Percentiles rank a stretch among this genome's conserved stretches.
phyloP scores from a whole-genome alignment of 179 eudicot species.

The Beta lomatogona region DNA sequence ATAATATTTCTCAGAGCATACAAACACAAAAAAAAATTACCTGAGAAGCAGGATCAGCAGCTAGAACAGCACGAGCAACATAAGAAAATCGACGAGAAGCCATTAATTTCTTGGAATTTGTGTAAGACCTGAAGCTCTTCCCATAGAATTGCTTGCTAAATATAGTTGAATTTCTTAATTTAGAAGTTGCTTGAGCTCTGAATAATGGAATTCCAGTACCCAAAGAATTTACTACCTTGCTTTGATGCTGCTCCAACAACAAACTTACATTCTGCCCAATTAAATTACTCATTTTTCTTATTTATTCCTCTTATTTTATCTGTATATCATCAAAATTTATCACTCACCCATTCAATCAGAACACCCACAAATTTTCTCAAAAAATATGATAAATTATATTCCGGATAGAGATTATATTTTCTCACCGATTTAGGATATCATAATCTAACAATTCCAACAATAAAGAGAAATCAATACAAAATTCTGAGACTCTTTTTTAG shows the following conservation, averaged over 20 bases:
- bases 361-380: not conserved
- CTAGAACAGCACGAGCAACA: constrained; percentile 68
- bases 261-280: constrained; percentile 56
- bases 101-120: constrained; percentile 38
- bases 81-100: constrained; percentile 35
- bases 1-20: too few relatives aligned
- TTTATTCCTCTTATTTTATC: not conserved
- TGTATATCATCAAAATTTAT: not conserved
- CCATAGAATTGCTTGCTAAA: constrained; percentile 53
- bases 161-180: constrained; percentile 43
- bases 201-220: constrained; percentile 45
- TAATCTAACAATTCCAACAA: not conserved
- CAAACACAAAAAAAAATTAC: constrained; percentile 27
- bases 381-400: not conserved
- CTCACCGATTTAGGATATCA: too few relatives aligned
- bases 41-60: constrained; percentile 60
- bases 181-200: constrained; percentile 54
- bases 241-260: constrained; percentile 64
- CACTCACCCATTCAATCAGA: not conserved
- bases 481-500: not conserved
- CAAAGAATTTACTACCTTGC: constrained; percentile 45
- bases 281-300: constrained; percentile 64
- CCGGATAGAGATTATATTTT: too few relatives aligned
- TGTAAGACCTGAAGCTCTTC: constrained; percentile 32
- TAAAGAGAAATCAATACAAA: not conserved